Conservation (phyloP, 768 basidiomycete species). For the Lactifluus pinguis region DNA sequence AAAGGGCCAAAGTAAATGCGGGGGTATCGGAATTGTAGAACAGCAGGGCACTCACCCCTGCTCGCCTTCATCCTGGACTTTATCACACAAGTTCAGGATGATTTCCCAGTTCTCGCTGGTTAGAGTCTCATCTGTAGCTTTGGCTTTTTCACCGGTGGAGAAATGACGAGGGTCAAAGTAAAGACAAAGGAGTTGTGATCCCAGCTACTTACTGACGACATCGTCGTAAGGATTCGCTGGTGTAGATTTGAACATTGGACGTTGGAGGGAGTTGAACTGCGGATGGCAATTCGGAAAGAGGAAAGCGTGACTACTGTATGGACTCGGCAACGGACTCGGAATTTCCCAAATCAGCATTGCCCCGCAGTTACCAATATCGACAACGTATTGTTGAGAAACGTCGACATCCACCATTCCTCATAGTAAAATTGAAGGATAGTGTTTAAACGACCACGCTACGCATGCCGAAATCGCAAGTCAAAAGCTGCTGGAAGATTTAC, state of each 20-base stretch:
- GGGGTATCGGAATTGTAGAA: background rate
- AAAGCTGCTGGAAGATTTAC: too few species aligned
- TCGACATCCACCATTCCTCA: too few species aligned
- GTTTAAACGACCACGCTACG: too few species aligned
- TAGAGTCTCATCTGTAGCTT: slow-evolving; percentile 96
- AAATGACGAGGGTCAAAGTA: slow-evolving; percentile 2
- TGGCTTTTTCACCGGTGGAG: slow-evolving; percentile 40
- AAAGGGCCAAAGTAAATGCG: slow-evolving; percentile 1
- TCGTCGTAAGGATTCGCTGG: slow-evolving; percentile 76
- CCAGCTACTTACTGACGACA: slow-evolving; percentile 56
- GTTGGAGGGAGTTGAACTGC: background rate
- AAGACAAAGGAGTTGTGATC: background rate
- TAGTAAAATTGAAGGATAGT: too few species aligned
- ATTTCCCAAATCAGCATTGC: too few species aligned
- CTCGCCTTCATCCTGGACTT: slow-evolving; percentile 84
- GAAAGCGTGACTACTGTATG: background rate
- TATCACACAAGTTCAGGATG: slow-evolving; percentile 91
- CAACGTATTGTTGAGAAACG: too few species aligned
- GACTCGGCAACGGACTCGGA: too few species aligned
- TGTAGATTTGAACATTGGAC: slow-evolving; percentile 58
- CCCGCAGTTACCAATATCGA: too few species aligned
- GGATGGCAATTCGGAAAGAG: background rate
- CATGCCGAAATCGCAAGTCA: too few species aligned
- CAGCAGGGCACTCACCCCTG: slow-evolving; percentile 50
- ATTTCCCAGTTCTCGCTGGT: slow-evolving; percentile 95